Evolutionary conservation across 768 basidiomycete genomes (phyloP).

Genomic region (Podaxis sp.): DNA sequence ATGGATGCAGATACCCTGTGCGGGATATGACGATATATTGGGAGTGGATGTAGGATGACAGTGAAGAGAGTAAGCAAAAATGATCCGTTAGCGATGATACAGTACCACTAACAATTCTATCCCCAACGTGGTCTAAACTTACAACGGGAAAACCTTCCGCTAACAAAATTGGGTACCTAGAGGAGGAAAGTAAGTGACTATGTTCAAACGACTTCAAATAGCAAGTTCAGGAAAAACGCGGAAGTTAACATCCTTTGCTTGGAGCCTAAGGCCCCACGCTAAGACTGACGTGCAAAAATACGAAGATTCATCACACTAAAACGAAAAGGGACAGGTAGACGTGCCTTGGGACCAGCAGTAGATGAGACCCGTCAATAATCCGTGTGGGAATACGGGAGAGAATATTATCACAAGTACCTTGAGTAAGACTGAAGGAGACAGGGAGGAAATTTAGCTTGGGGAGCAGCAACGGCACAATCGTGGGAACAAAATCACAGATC

Average conservation of each 20-base stretch:
- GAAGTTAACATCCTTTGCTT: conserved; percentile 37
- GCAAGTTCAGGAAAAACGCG: conserved; percentile 42
- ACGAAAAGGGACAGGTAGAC: not conserved
- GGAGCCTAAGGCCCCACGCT: conserved; percentile 30
- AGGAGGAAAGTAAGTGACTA: conserved; percentile 3
- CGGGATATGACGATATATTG: conserved; percentile 14
- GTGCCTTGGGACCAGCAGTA: not conserved
- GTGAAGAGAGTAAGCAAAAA: conserved; percentile 6
- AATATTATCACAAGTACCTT: not conserved
- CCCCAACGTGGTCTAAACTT: not conserved
- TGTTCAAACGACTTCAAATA: not conserved
- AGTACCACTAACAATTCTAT: conserved; percentile 1
- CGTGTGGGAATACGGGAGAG: not conserved
- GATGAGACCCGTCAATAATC: not conserved
- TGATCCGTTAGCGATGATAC: conserved; percentile 4
- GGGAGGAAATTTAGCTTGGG: not conserved
- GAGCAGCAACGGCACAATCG: not conserved
- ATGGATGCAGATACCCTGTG: conserved; percentile 21
- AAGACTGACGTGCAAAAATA: conserved; percentile 64
- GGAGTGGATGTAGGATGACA: conserved; percentile 12
- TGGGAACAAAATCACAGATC: not conserved
- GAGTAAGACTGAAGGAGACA: not conserved
- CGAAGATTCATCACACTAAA: conserved; percentile 40
- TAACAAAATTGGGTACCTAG: not conserved
- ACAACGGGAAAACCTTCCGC: not conserved